Conservation (phyloP, 2,329 filamentous ascomycete genomes). For the Scedosporium dehoogii region DNA sequence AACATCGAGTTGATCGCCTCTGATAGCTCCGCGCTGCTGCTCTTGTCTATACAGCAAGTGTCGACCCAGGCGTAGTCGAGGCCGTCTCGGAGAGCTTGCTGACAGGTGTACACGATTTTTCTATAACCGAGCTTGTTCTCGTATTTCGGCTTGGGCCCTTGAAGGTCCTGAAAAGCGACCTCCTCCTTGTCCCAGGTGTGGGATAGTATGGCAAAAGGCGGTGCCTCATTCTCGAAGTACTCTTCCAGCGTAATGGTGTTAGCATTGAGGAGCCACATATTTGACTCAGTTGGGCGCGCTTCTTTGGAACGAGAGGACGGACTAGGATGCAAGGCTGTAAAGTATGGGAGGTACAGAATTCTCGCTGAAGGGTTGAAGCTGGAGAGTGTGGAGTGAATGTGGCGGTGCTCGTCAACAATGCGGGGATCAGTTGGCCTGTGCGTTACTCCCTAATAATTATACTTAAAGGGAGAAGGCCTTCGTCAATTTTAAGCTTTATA, state of each 20-base stretch:
- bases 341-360: no score
- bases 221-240: constrained; percentile 8
- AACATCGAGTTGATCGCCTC: constrained; percentile 18
- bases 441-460: no score
- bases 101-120: constrained; percentile 6
- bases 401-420: no score
- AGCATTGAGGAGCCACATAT: no score
- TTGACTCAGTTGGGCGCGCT: no score
- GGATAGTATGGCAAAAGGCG: constrained; percentile 8
- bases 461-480: no score
- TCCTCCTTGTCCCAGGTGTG: constrained; percentile 10
- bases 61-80: constrained; percentile 8
- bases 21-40: constrained; percentile 14
- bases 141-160: not conserved
- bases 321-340: no score
- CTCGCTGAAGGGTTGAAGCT: no score
- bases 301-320: no score
- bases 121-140: not conserved
- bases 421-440: no score
- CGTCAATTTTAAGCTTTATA: no score
- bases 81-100: constrained; percentile 6
- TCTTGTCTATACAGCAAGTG: constrained; percentile 19
- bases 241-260: not conserved
- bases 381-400: no score
- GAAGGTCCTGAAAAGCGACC: constrained; percentile 10